A percentile compares a stretch with the other conserved stretches of the same genome.
Conservation (phyloP, 306 rosid species). For the Cicer pinnatifidum region DNA sequence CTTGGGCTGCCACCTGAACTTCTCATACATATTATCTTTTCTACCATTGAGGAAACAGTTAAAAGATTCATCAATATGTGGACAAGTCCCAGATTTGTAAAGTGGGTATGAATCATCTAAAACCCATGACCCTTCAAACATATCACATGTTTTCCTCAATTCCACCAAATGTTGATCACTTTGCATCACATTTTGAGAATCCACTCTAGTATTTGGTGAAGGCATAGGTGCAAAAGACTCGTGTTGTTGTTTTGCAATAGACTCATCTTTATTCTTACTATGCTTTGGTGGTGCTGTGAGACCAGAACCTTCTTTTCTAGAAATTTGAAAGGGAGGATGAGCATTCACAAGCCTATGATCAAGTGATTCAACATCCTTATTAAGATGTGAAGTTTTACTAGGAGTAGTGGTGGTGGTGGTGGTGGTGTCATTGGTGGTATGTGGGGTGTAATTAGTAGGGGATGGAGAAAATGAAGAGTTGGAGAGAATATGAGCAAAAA, state of each 20-base stretch:
- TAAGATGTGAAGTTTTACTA: not conserved
- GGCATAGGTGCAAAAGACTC: not conserved
- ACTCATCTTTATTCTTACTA: not conserved
- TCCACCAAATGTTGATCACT: constrained; percentile 38
- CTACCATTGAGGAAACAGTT: constrained; percentile 68
- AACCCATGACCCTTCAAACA: constrained; percentile 79
- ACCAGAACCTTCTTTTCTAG: constrained; percentile 46
- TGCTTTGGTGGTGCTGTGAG: not conserved
- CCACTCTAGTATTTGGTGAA: constrained; percentile 20
- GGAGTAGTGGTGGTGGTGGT: not conserved
- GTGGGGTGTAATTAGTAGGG: not conserved
- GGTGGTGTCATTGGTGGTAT: not conserved
- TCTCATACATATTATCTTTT: constrained; percentile 59
- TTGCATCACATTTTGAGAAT: constrained; percentile 38
- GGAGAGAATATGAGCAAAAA: constrained; percentile 49
- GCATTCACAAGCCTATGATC: too few species aligned
- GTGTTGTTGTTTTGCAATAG: not conserved
- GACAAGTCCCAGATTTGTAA: constrained; percentile 74
- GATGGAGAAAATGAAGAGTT: constrained; percentile 44
- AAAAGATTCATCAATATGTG: constrained; percentile 74
- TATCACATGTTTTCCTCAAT: constrained; percentile 57
- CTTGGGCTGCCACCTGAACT: constrained; percentile 76
- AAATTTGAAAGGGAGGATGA: constrained; percentile 28
- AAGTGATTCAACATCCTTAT: not conserved
- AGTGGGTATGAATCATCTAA: constrained; percentile 73